Evolutionary conservation across 768 basidiomycete genomes (phyloP), one percentile per base, ranked within the genome.

Genomic region (Daedalea quercina): DNA sequence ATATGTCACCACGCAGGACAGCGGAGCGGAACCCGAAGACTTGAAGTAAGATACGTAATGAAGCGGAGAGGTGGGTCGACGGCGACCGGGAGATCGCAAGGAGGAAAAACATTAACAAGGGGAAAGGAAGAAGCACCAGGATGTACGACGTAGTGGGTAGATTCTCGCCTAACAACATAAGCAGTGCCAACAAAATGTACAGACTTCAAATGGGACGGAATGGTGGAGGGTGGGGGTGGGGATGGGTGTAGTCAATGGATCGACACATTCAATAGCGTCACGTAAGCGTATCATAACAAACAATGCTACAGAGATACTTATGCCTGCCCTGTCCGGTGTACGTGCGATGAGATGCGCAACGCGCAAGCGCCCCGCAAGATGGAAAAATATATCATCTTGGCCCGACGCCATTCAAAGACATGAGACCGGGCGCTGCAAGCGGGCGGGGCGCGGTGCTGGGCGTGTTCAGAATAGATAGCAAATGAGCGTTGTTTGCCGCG

Each of bases 381-480:
- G 33, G 34, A 52, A 62, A 49, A 60, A 54, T 57, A 59, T 56
- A 57, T 60, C 56, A 54, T 54, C 53, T 54, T 40, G 47, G 34
- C 23, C 37, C 49, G 44, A 47, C 42, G 26, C 28, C 40, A 35
- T 51, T 51, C 40, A 40, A 4, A 4, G 37, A 40, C 37, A 46
- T 46, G 20, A 51, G 22, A 44, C 50, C 52, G 24, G 44, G 33
- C 34, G 34, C 24, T 3, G 44, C 26, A 25, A 35, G 9, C 47
- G 57, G 50, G 53, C 61, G 61, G 23, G 54, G 60, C 40, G 47
- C 52, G 44, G 58, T 50, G 53, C 52, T 59, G 40, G 63, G 60
- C 4, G 63, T 50, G 59, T 64, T 66, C 51, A 66, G 58, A 24
- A 66, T 64, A 56, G 65, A 64, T 35, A 66, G 60, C 35, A 66